Evolutionary conservation across 179 eudicot genomes (phyloP).

Genomic region (Camellia oleifera): DNA sequence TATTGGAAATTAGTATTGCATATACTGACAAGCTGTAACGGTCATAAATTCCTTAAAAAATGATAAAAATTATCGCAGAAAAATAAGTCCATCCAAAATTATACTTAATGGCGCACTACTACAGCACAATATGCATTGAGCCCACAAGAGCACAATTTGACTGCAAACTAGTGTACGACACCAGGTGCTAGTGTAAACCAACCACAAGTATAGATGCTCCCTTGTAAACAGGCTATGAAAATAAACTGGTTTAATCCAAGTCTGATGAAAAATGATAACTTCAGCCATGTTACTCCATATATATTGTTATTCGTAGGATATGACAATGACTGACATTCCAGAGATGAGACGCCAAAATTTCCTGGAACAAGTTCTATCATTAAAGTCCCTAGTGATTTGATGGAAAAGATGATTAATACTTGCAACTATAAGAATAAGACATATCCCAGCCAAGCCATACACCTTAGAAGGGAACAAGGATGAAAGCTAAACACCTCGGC

Average conservation of each 20-base stretch:
- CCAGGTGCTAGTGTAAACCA: not conserved
- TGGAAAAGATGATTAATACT: not conserved
- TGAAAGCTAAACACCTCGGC: not conserved
- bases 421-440: not conserved
- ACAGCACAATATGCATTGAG: not conserved
- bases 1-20: not conserved
- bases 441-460: not conserved
- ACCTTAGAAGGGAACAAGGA: not conserved
- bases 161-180: not conserved
- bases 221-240: not conserved
- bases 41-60: not conserved
- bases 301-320: not conserved
- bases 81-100: not conserved
- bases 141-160: not conserved
- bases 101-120: not conserved
- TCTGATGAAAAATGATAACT: not conserved
- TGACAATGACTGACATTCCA: not conserved
- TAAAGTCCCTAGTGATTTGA: slow-evolving; percentile 5
- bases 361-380: no score
- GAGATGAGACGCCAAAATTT: not conserved
- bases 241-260: not conserved
- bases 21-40: not conserved
- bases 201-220: not conserved
- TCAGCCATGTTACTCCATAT: not conserved
- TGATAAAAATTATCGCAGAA: not conserved